These are phyloP conservation scores for Neonectria coccinea DNA, from an alignment of 2,329 filamentous ascomycete genomes.

Conservation along the genomic window DNA sequence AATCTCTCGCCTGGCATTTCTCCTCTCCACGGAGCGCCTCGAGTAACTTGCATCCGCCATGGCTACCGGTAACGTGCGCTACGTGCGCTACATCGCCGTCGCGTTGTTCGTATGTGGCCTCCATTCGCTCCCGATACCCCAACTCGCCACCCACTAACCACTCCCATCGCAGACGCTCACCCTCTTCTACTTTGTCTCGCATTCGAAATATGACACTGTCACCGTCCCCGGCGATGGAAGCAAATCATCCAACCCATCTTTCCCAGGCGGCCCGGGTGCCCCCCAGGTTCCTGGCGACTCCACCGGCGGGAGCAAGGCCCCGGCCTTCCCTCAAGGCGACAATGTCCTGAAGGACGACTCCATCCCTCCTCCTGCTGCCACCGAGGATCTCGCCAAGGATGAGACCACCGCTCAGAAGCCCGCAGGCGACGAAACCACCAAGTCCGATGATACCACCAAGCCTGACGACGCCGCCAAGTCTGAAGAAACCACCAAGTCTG, in stretches of 20 bases:
- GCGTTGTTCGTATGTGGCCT: slow-evolving; percentile 79
- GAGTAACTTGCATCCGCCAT: slow-evolving; percentile 54
- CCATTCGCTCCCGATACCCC: slow-evolving; percentile 1
- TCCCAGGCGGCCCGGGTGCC: slow-evolving; percentile 42
- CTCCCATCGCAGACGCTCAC: slow-evolving; percentile 33
- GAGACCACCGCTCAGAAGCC: slow-evolving; percentile 36
- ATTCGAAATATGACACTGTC: slow-evolving; percentile 61
- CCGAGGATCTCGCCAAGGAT: slow-evolving; percentile 36
- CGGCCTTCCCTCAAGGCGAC: slow-evolving; percentile 42
- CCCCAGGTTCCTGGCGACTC: slow-evolving; percentile 41
- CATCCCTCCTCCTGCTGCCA: slow-evolving; percentile 24
- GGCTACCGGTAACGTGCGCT: slow-evolving; percentile 79
- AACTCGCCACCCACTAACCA: slow-evolving; percentile 28
- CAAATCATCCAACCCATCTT: slow-evolving; percentile 22
- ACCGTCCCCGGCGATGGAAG: slow-evolving; percentile 36
- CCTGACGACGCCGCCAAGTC: slow-evolving; percentile 2
- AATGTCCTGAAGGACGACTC: slow-evolving; percentile 1
- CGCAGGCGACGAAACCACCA: slow-evolving; percentile 11
- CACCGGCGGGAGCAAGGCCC: slow-evolving; percentile 36
- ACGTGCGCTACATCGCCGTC: slow-evolving; percentile 82
- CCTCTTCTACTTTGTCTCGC: slow-evolving; percentile 85
- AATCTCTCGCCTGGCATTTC: slow-evolving; percentile 26
- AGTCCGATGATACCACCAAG: background rate
- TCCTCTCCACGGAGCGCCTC: slow-evolving; percentile 28
- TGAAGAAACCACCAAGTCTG: slow-evolving; percentile 35